A percentile compares a stretch with the other conserved stretches of the same genome.
These are phyloP conservation scores for Suillus subalutaceus DNA, from an alignment of 768 basidiomycete genomes.

Conservation along the genomic window DNA sequence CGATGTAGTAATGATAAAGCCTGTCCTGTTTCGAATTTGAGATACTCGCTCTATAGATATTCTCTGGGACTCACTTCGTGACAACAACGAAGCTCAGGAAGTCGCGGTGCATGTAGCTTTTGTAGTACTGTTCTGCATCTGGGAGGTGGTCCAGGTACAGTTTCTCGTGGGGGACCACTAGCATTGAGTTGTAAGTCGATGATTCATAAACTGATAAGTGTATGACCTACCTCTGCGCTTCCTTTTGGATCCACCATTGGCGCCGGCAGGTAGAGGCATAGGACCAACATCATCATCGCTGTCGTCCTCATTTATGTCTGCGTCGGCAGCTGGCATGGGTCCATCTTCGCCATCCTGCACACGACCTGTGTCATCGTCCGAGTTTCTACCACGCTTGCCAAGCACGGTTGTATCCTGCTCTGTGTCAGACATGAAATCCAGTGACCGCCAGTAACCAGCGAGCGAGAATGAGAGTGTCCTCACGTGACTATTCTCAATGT, in stretches of 20 bases:
- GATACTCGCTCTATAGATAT: neutral
- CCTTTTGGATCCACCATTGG: slow-evolving; percentile 56
- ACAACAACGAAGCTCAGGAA: slow-evolving; percentile 85
- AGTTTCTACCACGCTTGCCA: slow-evolving; percentile 63
- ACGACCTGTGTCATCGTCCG: slow-evolving; percentile 20
- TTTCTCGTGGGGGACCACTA: slow-evolving; percentile 92
- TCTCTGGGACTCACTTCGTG: slow-evolving; percentile 65
- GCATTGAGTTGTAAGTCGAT: slow-evolving; percentile 22
- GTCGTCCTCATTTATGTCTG: slow-evolving; percentile 41
- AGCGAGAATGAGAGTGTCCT: neutral
- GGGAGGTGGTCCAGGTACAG: slow-evolving; percentile 93
- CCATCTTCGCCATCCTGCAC: slow-evolving; percentile 23
- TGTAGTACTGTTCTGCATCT: slow-evolving; percentile 89
- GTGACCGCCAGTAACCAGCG: neutral
- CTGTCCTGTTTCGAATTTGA: slow-evolving; percentile 60
- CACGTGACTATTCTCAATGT: slow-evolving; percentile 1
- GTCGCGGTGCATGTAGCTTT: slow-evolving; percentile 98
- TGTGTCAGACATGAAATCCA: slow-evolving; percentile 42
- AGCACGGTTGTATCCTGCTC: slow-evolving; percentile 58
- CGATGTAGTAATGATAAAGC: slow-evolving; percentile 93
- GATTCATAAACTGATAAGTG: neutral
- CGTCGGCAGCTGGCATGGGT: slow-evolving; percentile 23
- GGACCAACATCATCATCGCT: slow-evolving; percentile 84
- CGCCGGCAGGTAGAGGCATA: slow-evolving; percentile 69
- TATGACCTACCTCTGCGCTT: slow-evolving; percentile 75